Base-by-base conservation (phyloP, 73 alveolate species). In the Paramecium biaurelia region DNA sequence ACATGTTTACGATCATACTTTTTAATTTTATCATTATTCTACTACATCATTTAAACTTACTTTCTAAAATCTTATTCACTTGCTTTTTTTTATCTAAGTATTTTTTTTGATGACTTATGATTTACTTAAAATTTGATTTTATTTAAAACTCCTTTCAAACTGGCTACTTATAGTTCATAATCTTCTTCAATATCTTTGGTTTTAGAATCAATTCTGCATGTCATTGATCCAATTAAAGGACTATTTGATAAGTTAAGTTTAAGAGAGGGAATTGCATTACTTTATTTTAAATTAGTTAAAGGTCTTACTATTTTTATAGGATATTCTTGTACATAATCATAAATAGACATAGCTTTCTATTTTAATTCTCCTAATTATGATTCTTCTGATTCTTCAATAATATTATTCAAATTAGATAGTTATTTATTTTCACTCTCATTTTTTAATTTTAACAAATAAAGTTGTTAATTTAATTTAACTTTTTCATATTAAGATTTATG, bases 11-110 rank as follows among this genome's bases (percentile, higher is more conserved):
- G 26, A 72, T 72, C 58, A 35, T 35, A 34, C 58, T 72, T 72
- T 41, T 79, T 79, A 14, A 79, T 79, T 79, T 79, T 6, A 10
- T 79, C 74, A 42, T 47, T 79, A 3, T 45, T 43, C 2, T 79
- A 24, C 28, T 79, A 32, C 90, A 79, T 79, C 7, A 24, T 79
- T 45, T 47, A 30, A 0, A 79, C 56, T 23, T 79, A 58, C 15
- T 79, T 47, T 47, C 90, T 79, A 79, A 79, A 79, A 21, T 30
- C 45, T 43, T 79, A 18, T 45, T 79, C 90, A 24, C 74, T 47
- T n/a, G 43, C 32, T 21, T 79, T 47, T 47, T 79, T 79, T 45
- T 79, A 21, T 79, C 72, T 79, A 2, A 79, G n/a, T 3, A 79
- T 26, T 79, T 45, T 43, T 79, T 79, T 0, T 30, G 90, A 38